Conservation (phyloP, 495 filamentous ascomycete genomes). For the Aspergillus nanangensis region DNA sequence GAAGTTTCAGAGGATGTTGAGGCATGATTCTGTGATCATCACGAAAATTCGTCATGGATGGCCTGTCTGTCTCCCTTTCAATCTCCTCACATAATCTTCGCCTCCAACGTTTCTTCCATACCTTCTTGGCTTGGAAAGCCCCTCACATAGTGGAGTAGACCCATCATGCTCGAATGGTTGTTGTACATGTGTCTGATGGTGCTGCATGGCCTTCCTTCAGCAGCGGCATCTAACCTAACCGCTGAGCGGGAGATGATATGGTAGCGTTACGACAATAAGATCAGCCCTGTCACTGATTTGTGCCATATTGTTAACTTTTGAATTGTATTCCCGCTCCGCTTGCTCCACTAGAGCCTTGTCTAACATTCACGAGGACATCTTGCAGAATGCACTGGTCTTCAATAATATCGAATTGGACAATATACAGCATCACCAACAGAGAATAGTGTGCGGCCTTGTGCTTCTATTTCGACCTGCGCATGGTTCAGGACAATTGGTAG, state of each 20-base stretch:
- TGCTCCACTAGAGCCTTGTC: no score
- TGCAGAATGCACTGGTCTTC: no score
- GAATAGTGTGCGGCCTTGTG: no score
- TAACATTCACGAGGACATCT: no score
- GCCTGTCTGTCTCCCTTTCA: background rate
- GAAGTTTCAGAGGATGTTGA: background rate
- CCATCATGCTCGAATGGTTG: conserved; percentile 17
- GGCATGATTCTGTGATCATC: background rate
- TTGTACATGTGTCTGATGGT: conserved; percentile 13
- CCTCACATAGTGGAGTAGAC: conserved; percentile 1
- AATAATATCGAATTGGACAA: no score
- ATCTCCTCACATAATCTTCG: conserved; percentile 6
- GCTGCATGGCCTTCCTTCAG: conserved; percentile 9
- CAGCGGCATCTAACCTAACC: conserved; percentile 5
- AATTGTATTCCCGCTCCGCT: no score
- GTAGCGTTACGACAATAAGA: background rate
- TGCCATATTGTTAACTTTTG: no score
- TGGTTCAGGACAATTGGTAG: no score
- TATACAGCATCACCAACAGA: no score
- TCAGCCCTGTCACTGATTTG: conserved; percentile 1
- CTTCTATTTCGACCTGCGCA: no score
- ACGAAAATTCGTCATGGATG: background rate
- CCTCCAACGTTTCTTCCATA: background rate
- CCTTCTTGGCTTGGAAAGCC: conserved; percentile 5
- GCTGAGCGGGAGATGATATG: background rate